Base-by-base conservation (phyloP, 495 filamentous ascomycete species). In the Xylaria cubensis region DNA sequence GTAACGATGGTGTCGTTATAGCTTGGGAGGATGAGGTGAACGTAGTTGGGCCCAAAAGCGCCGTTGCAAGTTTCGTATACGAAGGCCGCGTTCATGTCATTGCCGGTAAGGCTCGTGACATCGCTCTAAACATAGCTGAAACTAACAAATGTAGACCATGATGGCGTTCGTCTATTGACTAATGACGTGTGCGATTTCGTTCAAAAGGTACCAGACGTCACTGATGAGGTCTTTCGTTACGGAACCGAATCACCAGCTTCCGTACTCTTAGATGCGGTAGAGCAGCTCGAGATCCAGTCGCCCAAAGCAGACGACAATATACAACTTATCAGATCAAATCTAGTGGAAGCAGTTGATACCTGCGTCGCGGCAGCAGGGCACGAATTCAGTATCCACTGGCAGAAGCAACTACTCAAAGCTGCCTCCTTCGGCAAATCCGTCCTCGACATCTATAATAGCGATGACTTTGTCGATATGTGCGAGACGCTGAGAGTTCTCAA, bases 1-100 rank as follows among this genome's bases (percentile, higher is more conserved):
- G 96, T 19, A 97, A 97, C 71, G 94, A 98, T 81, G 93, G 94
- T 8, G 94, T 98, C 10, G 90, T 97, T 58, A 89, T 98, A 71
- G 94, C 94, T 17, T 99, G 96, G 96, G 96, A 97, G 75, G 96
- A 99, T 81, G 96, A 99, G 76, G 91, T 98, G n/a, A 96, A 98
- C 78, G 86, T 99, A 56, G 92, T 98, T 68, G 95, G 94, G 1
- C 94, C 94, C 0, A 91, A 90, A 62, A 94, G 93, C 50, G 89
- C 91, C 13, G 87, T 93, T 51, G 88, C 94, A 44, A 93, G 90
- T 75, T 95, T 93, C 77, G 97, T 92, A 71, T 98, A 98, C 76
- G 94, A 98, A 79, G 91, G 90, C 42, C 91, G 93, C 71, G 91
- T 98, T 21, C 96, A 99, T 83, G 85, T 99, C 9, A 83, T 98